Evolutionary conservation across 345 rosid genomes (phyloP).

Genomic region (Turnera subulata): DNA sequence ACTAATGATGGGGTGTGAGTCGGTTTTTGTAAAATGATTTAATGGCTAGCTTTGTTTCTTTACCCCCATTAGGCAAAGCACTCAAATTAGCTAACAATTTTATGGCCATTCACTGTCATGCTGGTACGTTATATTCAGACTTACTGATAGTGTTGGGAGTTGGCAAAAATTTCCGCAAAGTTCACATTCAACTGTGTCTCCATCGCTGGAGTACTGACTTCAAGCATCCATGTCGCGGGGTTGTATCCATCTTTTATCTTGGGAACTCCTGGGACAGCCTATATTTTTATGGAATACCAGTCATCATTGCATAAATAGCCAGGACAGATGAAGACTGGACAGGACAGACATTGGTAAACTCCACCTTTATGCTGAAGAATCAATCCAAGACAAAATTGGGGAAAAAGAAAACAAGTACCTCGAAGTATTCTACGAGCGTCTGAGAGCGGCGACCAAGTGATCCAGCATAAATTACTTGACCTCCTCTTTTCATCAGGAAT

Average conservation of each 20-base stretch:
- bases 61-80: no score
- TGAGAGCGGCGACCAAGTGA: slow-evolving; percentile 70
- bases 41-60: no score
- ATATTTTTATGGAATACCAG: slow-evolving; percentile 11
- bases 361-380: no score
- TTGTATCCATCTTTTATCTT: slow-evolving; percentile 66
- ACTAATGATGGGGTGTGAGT: neutral
- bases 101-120: no score
- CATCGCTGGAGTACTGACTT: slow-evolving; percentile 53
- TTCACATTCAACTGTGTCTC: slow-evolving; percentile 65
- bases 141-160: slow-evolving; percentile 67
- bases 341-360: no score
- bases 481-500: slow-evolving; percentile 87
- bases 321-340: no score
- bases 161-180: slow-evolving; percentile 61
- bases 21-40: no score
- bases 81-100: neutral
- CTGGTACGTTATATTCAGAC: slow-evolving; percentile 12
- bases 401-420: slow-evolving; percentile 38
- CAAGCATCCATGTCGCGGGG: slow-evolving; percentile 99
- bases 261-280: slow-evolving; percentile 74
- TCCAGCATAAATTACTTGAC: slow-evolving; percentile 87
- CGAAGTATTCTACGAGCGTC: slow-evolving; percentile 78
- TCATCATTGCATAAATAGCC: neutral
- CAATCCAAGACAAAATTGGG: no score